Evolutionary conservation across 139 green algal genomes (phyloP), one percentile per base, ranked within the genome.

Genomic region (Chlorella ohadii): DNA sequence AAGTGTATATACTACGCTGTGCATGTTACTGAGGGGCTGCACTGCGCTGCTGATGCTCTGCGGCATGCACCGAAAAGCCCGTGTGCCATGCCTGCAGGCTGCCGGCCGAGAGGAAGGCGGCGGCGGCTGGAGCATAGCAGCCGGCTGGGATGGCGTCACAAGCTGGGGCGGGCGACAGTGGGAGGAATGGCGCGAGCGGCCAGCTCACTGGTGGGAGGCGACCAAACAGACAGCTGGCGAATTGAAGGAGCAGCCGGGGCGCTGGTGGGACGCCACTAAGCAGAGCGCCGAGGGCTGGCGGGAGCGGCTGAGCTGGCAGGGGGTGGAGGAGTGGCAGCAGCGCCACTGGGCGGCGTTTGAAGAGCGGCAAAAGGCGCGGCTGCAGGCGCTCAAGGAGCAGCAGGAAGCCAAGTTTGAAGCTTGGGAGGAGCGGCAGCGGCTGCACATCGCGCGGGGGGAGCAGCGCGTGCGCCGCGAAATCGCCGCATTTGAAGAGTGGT

Each of bases 261-360:
- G 28, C 15, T 79, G 47, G 47, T 65, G 27, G 20, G 55, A 70
- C 20, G 55, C 23, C 20, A 38, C n/a, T 6, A 27, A 70, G 55
- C 22, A 56, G 55, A 36, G 56, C 13, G 55, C 74, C 0, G 28
- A 22, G 20, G 56, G n/a, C 22, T 6, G 36, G 51, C 33, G 61
- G 33, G 19, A 71, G 34, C 0, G 1, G 44, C 25, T 70, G 5
- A 81, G 72, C 72, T 79, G 72, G 72, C 31, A 66, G 31, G 19
- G 39, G 27, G 3, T 81, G 17, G 74, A 82, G 34, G 76, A 23
- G 7, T 82, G 76, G 76, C 59, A 72, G 59, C 59, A 82, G 36
- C 76, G 59, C 34, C 76, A 82, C 59, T 82, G 76, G 76, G 36
- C 13, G 9, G 23, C 76, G 22, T 82, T 82, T 82, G 76, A 82